Evolutionary conservation across 352 stramenopile genomes (phyloP), one percentile per base, ranked within the genome.

Genomic region (Phytophthora ohioensis): DNA sequence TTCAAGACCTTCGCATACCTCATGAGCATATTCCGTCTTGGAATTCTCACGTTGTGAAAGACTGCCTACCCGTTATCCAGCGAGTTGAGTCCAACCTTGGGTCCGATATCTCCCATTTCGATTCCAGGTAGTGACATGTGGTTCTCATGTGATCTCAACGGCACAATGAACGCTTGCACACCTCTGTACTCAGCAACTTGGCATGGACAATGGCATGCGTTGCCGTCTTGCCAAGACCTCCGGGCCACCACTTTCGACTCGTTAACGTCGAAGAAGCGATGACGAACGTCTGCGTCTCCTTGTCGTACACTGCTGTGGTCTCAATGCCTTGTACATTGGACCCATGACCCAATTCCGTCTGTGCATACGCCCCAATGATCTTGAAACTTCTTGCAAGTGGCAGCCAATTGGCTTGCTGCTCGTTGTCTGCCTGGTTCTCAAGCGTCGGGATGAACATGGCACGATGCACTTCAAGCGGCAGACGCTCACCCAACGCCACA

Each of bases 161-260:
- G 67, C 11, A 75, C 67, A 13, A 75, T 71, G 38, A 75, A 75
- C 42, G 67, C 67, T 21, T 75, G 67, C 9, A 75, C 48, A 15
- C 67, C 67, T 21, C 55, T 67, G 27, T 32, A 35, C 10, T 67
- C 47, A 59, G 34, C 48, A 75, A 32, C 15, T 64, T 71, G 11
- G 61, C 67, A 45, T 75, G 61, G 3, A 75, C 67, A 36, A 75
- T 63, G 0, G 61, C 67, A 71, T 75, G 67, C 12, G 61, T 75
- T 2, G 61, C 67, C 6, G 67, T 71, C 55, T 75, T 75, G 41
- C 67, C 67, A 2, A 75, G 55, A 5, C 67, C 67, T 30, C 61
- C 67, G 3, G 95, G 95, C 97, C 97, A 99, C 86, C 97, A 99
- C 75, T 99, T 99, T 57, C 85, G 83, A 42, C 83, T 90, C 48